phyloP scores from a whole-genome alignment of 2,329 filamentous ascomycete species.

The Fusarium sp. region DNA sequence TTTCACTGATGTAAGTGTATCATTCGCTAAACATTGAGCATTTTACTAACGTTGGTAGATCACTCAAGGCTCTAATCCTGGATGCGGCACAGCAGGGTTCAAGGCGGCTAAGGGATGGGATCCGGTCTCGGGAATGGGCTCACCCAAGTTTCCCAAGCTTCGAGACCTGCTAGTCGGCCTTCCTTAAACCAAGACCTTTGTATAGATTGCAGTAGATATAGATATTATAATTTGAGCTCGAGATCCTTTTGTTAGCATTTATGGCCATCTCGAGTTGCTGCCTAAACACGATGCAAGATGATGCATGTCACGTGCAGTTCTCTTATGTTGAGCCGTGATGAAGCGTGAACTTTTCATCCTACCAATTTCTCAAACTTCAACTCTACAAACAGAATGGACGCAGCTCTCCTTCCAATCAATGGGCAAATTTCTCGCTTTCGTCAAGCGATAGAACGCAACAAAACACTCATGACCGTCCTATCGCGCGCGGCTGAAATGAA shows the following conservation, averaged over 20 bases:
- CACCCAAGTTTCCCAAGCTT: neutral
- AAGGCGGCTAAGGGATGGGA: slow-evolving; percentile 7
- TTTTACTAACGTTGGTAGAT: neutral
- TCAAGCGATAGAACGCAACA: slow-evolving; percentile 38
- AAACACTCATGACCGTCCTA: slow-evolving; percentile 42
- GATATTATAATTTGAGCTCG: neutral
- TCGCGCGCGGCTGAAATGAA: slow-evolving; percentile 37
- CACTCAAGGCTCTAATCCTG: neutral
- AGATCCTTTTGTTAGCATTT: too few species aligned
- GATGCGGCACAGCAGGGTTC: neutral
- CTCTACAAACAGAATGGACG: slow-evolving; percentile 2
- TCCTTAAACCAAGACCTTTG: fast-evolving
- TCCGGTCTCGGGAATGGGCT: neutral
- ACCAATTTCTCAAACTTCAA: neutral
- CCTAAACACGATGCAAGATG: neutral
- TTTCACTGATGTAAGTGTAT: neutral
- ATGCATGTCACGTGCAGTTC: slow-evolving; percentile 3
- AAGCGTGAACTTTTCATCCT: slow-evolving; percentile 4
- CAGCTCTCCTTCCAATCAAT: slow-evolving; percentile 39
- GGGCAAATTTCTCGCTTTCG: slow-evolving; percentile 38
- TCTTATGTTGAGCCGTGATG: too few species aligned
- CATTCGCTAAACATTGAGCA: fast-evolving
- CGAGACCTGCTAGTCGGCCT: neutral
- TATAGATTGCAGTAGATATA: neutral
- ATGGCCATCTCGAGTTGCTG: too few species aligned